Evolutionary conservation across 768 basidiomycete species (phyloP), one percentile per base, ranked within the genome.

Genomic region (Melanogaster broomeanus): DNA sequence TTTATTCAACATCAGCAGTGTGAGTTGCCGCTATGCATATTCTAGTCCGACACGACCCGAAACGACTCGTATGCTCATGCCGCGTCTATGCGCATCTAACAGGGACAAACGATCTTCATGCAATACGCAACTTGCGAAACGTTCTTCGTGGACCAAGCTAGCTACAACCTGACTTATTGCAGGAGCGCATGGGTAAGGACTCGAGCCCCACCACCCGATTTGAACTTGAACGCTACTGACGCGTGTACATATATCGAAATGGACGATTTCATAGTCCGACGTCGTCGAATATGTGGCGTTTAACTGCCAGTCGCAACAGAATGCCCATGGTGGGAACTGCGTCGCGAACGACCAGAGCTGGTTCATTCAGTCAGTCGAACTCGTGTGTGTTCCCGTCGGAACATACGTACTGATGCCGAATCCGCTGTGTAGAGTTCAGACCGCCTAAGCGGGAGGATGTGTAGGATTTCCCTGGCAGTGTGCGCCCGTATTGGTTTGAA

Each of bases 261-360:
- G 21, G 49, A 22, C 25, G 15, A 27, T 12, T 47, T 16, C n/a
- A 16, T 34, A 77, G 75, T 69, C 76, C n/a, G 48, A 60, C 37
- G 55, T 76, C 45, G 55, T 77, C 25, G 68, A 75, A 54, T 75
- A 64, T 48, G 59, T 80, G 27, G 75, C 79, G 0, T 69, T 65
- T 16, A 77, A 77, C 57, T 80, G 78, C 60, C 74, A 77, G 59
- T 62, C 77, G 0, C 67, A 71, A 4, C 73, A 78, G 67, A 79
- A 79, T 48, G 78, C 79, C 2, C 75, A 79, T 50, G 80, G 78
- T 9, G 79, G 78, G 1, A 66, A 74, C 43, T 79, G 77, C 56
- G 73, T 79, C 21, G 75, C 78, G 15, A 66, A 59, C 44, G 72
- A 79, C 57, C 72, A 77, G 56, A 58, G 63, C 25, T 80, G 77